Conservation (phyloP, 129 eudicot genomes). For the Glebionis coronaria region DNA sequence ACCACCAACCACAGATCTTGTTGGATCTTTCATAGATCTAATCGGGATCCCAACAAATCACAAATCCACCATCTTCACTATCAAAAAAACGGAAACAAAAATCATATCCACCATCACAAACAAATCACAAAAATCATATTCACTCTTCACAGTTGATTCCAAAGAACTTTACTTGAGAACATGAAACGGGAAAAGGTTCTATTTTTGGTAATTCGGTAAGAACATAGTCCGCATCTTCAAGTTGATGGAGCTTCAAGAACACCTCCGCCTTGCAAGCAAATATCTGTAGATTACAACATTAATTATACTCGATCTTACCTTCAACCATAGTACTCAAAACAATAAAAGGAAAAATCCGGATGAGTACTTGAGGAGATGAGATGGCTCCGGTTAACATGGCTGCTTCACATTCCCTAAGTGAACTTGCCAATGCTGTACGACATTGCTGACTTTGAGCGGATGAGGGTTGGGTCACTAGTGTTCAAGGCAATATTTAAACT, state of each 20-base stretch:
- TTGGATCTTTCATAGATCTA: too few relatives aligned
- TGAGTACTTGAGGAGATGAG: slow-evolving; percentile 50
- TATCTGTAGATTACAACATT: slow-evolving; percentile 30
- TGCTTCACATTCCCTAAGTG: slow-evolving; percentile 58
- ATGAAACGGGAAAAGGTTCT: slow-evolving; percentile 46
- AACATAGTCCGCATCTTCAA: slow-evolving; percentile 46
- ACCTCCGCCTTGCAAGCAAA: slow-evolving; percentile 60
- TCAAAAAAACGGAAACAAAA: too few relatives aligned
- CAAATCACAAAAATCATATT: too few relatives aligned
- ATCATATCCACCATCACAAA: too few relatives aligned
- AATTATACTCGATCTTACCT: not conserved
- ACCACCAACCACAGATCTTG: too few relatives aligned
- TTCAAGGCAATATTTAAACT: too few relatives aligned
- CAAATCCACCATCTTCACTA: too few relatives aligned
- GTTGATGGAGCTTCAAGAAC: slow-evolving; percentile 47
- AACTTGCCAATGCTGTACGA: too few relatives aligned
- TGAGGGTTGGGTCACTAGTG: too few relatives aligned
- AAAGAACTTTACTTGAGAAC: slow-evolving; percentile 40
- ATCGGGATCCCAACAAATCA: too few relatives aligned
- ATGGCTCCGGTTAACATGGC: slow-evolving; percentile 49
- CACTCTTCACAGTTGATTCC: slow-evolving; percentile 53
- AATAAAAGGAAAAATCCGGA: not conserved
- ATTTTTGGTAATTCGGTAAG: slow-evolving; percentile 38
- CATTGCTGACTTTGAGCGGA: too few relatives aligned
- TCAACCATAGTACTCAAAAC: not conserved